Conservation (phyloP, 2,329 filamentous ascomycete genomes). For the Fusarium sp. region DNA sequence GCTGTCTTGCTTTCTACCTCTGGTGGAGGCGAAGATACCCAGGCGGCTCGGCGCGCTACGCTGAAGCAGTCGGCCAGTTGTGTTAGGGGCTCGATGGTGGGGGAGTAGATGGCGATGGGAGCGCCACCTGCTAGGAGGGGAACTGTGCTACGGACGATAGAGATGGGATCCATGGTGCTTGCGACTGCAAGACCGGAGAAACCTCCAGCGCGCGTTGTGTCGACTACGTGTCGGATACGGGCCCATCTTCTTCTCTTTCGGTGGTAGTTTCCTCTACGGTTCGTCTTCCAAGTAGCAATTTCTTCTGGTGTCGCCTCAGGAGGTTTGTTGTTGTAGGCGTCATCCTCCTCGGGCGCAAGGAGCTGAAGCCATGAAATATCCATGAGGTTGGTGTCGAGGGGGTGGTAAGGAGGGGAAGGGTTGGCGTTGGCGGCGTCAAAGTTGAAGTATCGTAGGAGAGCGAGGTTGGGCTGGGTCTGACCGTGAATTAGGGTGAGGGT, state of each 20-base stretch:
- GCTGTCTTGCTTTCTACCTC: conserved; percentile 57
- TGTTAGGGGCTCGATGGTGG: conserved; percentile 81
- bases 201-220: conserved; percentile 77
- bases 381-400: conserved; percentile 83
- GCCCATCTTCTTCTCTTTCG: conserved; percentile 89
- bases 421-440: conserved; percentile 78
- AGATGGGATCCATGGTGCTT: conserved; percentile 82
- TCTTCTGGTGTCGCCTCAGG: conserved; percentile 67
- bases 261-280: conserved; percentile 85
- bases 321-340: conserved; percentile 76
- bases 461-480: conserved; percentile 88
- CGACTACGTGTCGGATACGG: conserved; percentile 76
- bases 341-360: conserved; percentile 79
- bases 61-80: conserved; percentile 86
- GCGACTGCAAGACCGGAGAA: conserved; percentile 89
- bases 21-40: conserved; percentile 65
- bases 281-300: conserved; percentile 79
- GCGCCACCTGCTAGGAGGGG: conserved; percentile 87
- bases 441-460: conserved; percentile 87
- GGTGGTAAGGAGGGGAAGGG: conserved; percentile 72
- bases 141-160: conserved; percentile 78
- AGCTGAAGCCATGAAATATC: conserved; percentile 93
- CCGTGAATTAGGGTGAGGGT: conserved; percentile 84
- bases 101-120: conserved; percentile 86
- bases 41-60: conserved; percentile 81